These are phyloP conservation scores for Aspergillus panamensis DNA, from an alignment of 495 filamentous ascomycete species.

Conservation along the genomic window DNA sequence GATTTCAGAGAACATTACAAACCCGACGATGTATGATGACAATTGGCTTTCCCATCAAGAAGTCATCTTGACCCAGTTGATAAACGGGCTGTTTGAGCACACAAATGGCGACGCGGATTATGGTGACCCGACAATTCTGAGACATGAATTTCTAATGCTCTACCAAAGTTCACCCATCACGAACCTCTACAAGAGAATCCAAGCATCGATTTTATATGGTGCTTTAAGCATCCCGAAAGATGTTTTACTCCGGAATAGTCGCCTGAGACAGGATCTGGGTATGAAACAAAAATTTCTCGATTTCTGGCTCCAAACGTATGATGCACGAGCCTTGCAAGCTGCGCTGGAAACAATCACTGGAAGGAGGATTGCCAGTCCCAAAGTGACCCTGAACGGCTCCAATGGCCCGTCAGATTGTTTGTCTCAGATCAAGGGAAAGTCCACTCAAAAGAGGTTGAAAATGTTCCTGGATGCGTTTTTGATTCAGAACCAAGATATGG, in stretches of 20 bases:
- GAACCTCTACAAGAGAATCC: conserved; percentile 55
- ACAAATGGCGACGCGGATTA: conserved; percentile 16
- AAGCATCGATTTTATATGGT: conserved; percentile 62
- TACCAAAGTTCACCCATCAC: conserved; percentile 54
- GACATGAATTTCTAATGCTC: conserved; percentile 46
- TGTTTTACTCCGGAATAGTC: conserved; percentile 38
- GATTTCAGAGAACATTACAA: conserved; percentile 51
- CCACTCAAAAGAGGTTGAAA: conserved; percentile 44
- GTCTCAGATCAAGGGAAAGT: conserved; percentile 16
- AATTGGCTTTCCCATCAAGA: conserved; percentile 64
- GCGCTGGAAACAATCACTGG: conserved; percentile 61
- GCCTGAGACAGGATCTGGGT: conserved; percentile 58
- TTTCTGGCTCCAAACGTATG: conserved; percentile 58
- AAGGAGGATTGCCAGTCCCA: conserved; percentile 40
- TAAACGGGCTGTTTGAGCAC: conserved; percentile 53
- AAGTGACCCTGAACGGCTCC: neutral
- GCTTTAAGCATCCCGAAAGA: conserved; percentile 56
- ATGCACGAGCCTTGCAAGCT: conserved; percentile 44
- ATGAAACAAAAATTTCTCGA: conserved; percentile 54
- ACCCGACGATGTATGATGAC: conserved; percentile 61
- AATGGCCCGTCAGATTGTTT: too few species aligned
- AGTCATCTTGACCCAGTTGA: conserved; percentile 55
- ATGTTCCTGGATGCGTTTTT: conserved; percentile 56
- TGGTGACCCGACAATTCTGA: conserved; percentile 32
- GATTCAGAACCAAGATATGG: conserved; percentile 55